Evolutionary conservation across 495 filamentous ascomycete species (phyloP).

Genomic region (Talaromyces borbonicus): DNA sequence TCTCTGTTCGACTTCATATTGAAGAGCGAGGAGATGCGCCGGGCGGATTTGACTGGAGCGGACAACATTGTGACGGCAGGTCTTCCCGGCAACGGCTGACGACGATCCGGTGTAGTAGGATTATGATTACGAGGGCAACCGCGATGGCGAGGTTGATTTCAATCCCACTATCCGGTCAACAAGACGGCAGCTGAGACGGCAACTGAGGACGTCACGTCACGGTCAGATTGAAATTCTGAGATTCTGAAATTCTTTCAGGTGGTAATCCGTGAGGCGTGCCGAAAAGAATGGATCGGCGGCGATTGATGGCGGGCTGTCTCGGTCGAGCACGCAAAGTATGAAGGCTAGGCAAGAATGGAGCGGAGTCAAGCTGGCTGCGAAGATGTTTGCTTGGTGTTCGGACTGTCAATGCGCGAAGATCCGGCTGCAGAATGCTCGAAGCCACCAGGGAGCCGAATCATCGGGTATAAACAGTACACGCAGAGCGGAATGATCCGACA

Average conservation of each 20-base stretch:
- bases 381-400: too few relatives aligned
- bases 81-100: too few relatives aligned
- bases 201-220: not conserved
- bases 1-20: constrained; percentile 33
- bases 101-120: not conserved
- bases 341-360: constrained; percentile 1
- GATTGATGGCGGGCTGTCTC: not conserved
- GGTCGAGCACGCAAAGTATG: not conserved
- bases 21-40: constrained; percentile 41
- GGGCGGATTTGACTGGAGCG: constrained; percentile 39
- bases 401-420: too few relatives aligned
- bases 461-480: too few relatives aligned
- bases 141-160: not conserved
- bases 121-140: not conserved
- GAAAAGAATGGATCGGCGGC: constrained; percentile 1
- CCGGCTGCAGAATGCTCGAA: too few relatives aligned
- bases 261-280: not conserved
- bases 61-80: constrained; percentile 30
- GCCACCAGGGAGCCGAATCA: too few relatives aligned
- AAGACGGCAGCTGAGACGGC: too few relatives aligned
- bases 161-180: too few relatives aligned
- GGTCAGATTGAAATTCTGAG: not conserved
- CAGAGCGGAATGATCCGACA: too few relatives aligned
- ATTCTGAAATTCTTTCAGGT: not conserved
- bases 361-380: too few relatives aligned